phyloP scores from a whole-genome alignment of 2,329 filamentous ascomycete genomes.

The Raffaelea albimanens region DNA sequence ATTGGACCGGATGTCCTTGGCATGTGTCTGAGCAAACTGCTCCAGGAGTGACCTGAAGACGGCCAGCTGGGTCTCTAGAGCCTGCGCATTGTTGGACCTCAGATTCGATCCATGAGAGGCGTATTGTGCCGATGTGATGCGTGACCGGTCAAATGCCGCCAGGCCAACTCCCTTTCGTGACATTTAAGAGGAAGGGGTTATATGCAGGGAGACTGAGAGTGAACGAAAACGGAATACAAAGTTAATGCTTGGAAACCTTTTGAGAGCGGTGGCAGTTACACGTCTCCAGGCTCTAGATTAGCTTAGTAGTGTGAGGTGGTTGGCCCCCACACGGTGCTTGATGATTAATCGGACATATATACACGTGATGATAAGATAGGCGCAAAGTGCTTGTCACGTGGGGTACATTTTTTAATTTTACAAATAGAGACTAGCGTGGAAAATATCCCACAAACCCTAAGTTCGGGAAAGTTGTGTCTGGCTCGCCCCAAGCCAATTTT shows the following conservation, averaged over 20 bases:
- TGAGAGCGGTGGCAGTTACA: no score
- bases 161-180: conserved; percentile 80
- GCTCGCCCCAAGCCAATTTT: conserved; percentile 1
- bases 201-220: no score
- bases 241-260: no score
- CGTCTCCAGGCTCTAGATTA: no score
- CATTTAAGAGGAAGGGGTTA: conserved; percentile 28
- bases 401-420: not conserved
- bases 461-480: conserved; percentile 5
- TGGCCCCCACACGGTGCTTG: no score
- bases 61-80: conserved; percentile 84
- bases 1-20: conserved; percentile 90
- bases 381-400: not conserved
- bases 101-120: conserved; percentile 81
- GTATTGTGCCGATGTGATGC: conserved; percentile 79
- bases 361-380: not conserved
- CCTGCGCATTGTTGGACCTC: conserved; percentile 73
- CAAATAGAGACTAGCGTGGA: conserved; percentile 7
- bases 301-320: no score
- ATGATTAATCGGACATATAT: no score
- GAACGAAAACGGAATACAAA: no score
- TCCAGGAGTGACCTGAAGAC: conserved; percentile 94
- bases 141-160: conserved; percentile 78
- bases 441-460: conserved; percentile 14
- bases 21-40: conserved; percentile 90